phyloP scores from a whole-genome alignment of 108 stramenopile species.

The Fistulifera pelliculosa region DNA sequence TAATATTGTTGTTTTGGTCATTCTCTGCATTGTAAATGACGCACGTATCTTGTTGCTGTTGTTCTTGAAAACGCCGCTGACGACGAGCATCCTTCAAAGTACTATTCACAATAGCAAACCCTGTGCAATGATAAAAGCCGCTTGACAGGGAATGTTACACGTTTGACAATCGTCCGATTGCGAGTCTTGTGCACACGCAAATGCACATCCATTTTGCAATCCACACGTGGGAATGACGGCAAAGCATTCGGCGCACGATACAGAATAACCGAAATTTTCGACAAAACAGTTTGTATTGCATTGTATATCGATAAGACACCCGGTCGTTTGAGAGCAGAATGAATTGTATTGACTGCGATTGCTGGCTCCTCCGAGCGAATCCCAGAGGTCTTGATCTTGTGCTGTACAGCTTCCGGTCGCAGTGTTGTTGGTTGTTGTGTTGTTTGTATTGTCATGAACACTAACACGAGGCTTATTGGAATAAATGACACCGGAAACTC shows the following conservation, averaged over 20 bases:
- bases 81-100: not conserved
- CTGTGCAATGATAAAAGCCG: slow-evolving; percentile 20
- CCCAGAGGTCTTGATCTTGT: slow-evolving; percentile 20
- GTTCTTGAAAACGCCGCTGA: no score
- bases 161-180: slow-evolving; percentile 18
- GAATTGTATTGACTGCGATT: slow-evolving; percentile 4
- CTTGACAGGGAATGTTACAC: slow-evolving; percentile 27
- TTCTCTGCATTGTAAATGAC: slow-evolving; percentile 24
- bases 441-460: slow-evolving; percentile 6
- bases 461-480: slow-evolving; percentile 16
- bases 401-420: slow-evolving; percentile 3
- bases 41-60: slow-evolving; percentile 15
- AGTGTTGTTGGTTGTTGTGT: not conserved
- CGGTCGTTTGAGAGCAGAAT: slow-evolving; percentile 17
- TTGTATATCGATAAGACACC: slow-evolving; percentile 6
- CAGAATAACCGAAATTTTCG: slow-evolving; percentile 14
- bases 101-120: slow-evolving; percentile 15
- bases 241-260: slow-evolving; percentile 17
- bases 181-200: slow-evolving; percentile 19
- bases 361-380: not conserved
- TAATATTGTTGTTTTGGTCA: no score
- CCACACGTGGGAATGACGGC: slow-evolving; percentile 14
- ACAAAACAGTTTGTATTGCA: slow-evolving; percentile 18
- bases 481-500: slow-evolving; percentile 27
- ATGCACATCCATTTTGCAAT: slow-evolving; percentile 13